Percentiles rank a stretch among this genome's conserved stretches.
Conservation (phyloP, 495 filamentous ascomycete genomes). For the Penicillium tannophilum region DNA sequence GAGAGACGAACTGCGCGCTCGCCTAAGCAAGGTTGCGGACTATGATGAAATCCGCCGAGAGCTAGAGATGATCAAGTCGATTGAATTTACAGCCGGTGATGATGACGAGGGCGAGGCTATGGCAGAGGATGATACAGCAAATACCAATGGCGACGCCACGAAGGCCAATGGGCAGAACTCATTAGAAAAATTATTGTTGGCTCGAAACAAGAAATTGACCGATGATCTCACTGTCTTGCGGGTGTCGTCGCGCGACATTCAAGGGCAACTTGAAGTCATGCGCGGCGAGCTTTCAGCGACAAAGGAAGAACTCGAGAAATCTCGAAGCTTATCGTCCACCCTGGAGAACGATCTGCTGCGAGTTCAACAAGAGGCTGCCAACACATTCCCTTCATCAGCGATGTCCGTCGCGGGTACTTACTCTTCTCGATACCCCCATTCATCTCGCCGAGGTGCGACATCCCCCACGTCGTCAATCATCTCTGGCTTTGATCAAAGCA, state of each 20-base stretch:
- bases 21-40: conserved; percentile 86
- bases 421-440: conserved; percentile 76
- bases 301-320: conserved; percentile 83
- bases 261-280: conserved; percentile 73
- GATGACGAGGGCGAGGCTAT: conserved; percentile 63
- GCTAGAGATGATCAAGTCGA: conserved; percentile 93
- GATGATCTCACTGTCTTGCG: conserved; percentile 91
- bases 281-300: conserved; percentile 83
- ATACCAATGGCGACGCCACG: conserved; percentile 50
- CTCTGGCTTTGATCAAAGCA: conserved; percentile 78
- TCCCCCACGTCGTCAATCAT: conserved; percentile 98
- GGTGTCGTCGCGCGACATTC: conserved; percentile 92
- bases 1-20: conserved; percentile 72
- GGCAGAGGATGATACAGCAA: conserved; percentile 28
- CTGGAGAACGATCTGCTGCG: conserved; percentile 90
- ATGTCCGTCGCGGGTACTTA: conserved; percentile 95
- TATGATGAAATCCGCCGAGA: conserved; percentile 96
- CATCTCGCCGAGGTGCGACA: conserved; percentile 66
- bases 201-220: conserved; percentile 92
- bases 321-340: conserved; percentile 79
- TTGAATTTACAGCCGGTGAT: conserved; percentile 91
- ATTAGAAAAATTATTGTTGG: conserved; percentile 86
- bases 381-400: conserved; percentile 80
- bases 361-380: conserved; percentile 81
- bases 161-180: conserved; percentile 72